A percentile compares a stretch with the other conserved stretches of the same genome.
Evolutionary conservation across 306 rosid species (phyloP).

Genomic region (Cicer chorassanicum): DNA sequence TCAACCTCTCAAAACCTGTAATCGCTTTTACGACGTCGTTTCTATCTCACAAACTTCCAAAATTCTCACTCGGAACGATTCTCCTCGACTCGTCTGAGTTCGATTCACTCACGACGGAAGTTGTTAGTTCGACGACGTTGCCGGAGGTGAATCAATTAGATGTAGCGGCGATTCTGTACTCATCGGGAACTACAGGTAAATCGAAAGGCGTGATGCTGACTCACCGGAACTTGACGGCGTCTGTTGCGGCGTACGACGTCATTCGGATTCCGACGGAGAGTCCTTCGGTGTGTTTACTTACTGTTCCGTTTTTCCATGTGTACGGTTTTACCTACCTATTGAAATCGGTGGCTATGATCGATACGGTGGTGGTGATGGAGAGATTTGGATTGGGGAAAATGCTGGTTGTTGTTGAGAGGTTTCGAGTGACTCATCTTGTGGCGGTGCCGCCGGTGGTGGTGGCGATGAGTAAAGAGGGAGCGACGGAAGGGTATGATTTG

Average conservation of each 20-base stretch:
- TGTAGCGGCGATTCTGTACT: conserved; percentile 58
- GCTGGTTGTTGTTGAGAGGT: conserved; percentile 55
- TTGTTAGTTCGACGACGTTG: not conserved
- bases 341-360: conserved; percentile 47
- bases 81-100: conserved; percentile 63
- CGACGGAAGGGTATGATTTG: conserved; percentile 46
- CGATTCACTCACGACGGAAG: conserved; percentile 40
- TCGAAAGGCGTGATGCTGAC: conserved; percentile 62
- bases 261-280: conserved; percentile 16
- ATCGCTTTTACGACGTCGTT: conserved; percentile 56
- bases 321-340: conserved; percentile 48
- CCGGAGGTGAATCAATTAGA: conserved; percentile 56
- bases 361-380: conserved; percentile 59
- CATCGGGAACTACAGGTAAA: conserved; percentile 68
- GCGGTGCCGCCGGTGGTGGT: conserved; percentile 54
- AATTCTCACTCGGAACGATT: not conserved
- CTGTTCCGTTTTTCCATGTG: conserved; percentile 62
- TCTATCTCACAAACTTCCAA: conserved; percentile 17
- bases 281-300: conserved; percentile 48
- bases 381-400: conserved; percentile 47
- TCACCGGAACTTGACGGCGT: conserved; percentile 54
- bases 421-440: conserved; percentile 46
- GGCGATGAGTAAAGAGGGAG: conserved; percentile 47
- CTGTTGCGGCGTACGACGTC: conserved; percentile 28
- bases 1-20: conserved; percentile 44